Conservation (phyloP, 2,329 filamentous ascomycete species). For the Periconia sp. region DNA sequence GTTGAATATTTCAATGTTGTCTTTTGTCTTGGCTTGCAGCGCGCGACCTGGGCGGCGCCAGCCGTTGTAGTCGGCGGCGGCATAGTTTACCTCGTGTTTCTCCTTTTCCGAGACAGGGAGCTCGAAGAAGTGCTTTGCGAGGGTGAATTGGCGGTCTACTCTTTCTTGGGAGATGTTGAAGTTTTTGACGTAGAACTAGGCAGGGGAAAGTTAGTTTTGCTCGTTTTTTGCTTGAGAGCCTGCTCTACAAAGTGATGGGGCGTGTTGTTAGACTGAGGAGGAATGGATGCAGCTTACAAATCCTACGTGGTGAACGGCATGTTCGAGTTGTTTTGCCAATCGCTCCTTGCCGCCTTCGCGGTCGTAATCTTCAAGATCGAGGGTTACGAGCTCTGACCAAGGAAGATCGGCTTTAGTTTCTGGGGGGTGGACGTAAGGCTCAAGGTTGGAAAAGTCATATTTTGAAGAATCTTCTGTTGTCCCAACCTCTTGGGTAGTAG, state of each 20-base stretch:
- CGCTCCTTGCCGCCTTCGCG: conserved; percentile 4
- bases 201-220: not conserved
- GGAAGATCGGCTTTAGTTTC: conserved; percentile 54
- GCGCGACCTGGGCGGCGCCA: conserved; percentile 10
- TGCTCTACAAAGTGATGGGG: not conserved
- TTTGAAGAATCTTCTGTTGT: conserved; percentile 16
- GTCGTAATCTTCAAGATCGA: conserved; percentile 6
- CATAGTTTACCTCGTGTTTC: conserved; percentile 11
- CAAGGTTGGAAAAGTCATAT: conserved; percentile 36
- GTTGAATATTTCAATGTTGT: conserved; percentile 62
- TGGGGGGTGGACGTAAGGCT: conserved; percentile 49
- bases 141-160: conserved; percentile 19
- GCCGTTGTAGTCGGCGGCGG: conserved; percentile 7
- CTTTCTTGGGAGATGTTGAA: conserved; percentile 16
- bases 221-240: conserved; percentile 29
- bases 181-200: conserved; percentile 16
- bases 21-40: conserved; percentile 45
- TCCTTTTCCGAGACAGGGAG: conserved; percentile 15
- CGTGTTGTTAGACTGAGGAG: not conserved
- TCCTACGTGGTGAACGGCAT: conserved; percentile 7
- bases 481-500: not conserved
- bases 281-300: conserved; percentile 4
- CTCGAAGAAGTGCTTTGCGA: conserved; percentile 15
- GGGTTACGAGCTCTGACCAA: conserved; percentile 11
- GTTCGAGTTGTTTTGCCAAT: conserved; percentile 5